Evolutionary conservation across 2,329 filamentous ascomycete species (phyloP).

Genomic region (Penicillium sp.): DNA sequence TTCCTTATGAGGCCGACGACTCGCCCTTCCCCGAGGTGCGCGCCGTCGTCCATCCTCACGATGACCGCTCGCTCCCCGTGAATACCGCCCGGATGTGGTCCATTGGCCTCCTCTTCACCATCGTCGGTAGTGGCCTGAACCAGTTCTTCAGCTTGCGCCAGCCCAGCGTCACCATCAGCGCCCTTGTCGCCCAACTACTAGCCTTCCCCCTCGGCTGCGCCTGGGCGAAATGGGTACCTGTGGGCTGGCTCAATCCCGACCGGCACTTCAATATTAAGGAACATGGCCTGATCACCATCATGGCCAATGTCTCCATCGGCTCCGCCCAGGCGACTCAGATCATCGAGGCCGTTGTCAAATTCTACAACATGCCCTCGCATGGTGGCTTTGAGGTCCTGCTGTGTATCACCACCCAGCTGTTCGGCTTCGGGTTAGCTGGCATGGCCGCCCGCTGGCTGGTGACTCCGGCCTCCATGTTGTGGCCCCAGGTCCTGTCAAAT

Average conservation of each 20-base stretch:
- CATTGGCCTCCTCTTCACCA: conserved; percentile 43
- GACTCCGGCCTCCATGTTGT: conserved; percentile 66
- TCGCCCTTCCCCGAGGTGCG: conserved; percentile 46
- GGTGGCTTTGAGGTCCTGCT: conserved; percentile 65
- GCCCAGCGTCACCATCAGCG: conserved; percentile 44
- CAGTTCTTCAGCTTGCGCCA: conserved; percentile 46
- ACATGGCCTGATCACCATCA: conserved; percentile 50
- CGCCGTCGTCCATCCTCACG: conserved; percentile 38
- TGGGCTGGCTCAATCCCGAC: conserved; percentile 49
- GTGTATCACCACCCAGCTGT: conserved; percentile 64
- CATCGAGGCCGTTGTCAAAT: conserved; percentile 48
- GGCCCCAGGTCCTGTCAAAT: conserved; percentile 61
- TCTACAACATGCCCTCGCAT: conserved; percentile 61
- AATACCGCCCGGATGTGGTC: conserved; percentile 44
- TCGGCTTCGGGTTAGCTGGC: conserved; percentile 68
- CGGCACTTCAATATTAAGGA: conserved; percentile 46
- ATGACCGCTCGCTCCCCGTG: conserved; percentile 37
- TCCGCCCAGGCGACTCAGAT: conserved; percentile 46
- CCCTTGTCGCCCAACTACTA: conserved; percentile 48
- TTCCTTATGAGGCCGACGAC: conserved; percentile 42
- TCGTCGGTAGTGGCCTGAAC: conserved; percentile 43
- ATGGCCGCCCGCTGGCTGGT: conserved; percentile 63
- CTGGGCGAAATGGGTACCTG: conserved; percentile 43
- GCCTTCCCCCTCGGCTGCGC: conserved; percentile 50
- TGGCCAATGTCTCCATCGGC: conserved; percentile 54